A percentile compares a stretch with the other conserved stretches of the same genome.
Evolutionary conservation across 2,329 filamentous ascomycete genomes (phyloP).

Genomic region (Fusarium sp.): DNA sequence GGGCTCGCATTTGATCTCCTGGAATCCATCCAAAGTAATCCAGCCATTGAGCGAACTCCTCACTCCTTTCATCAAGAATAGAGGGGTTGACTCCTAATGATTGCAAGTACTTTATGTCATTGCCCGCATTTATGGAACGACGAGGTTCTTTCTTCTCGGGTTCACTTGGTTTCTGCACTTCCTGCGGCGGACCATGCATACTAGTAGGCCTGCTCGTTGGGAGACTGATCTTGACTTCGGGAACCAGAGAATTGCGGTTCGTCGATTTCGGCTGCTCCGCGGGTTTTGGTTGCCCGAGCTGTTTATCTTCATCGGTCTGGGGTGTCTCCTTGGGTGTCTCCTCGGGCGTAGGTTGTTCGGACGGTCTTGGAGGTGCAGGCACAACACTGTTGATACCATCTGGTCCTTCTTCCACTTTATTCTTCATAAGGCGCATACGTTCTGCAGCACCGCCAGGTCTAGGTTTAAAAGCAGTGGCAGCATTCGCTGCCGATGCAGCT

Average conservation of each 20-base stretch:
- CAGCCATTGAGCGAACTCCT: slow-evolving; percentile 84
- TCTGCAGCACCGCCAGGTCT: slow-evolving; percentile 88
- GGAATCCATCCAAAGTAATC: slow-evolving; percentile 90
- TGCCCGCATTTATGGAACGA: slow-evolving; percentile 74
- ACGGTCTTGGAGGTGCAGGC: slow-evolving; percentile 74
- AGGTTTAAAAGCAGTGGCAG: slow-evolving; percentile 78
- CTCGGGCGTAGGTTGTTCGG: slow-evolving; percentile 40
- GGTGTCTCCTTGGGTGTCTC: slow-evolving; percentile 20
- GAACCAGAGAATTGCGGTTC: slow-evolving; percentile 57
- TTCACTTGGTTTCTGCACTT: slow-evolving; percentile 51
- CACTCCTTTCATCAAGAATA: slow-evolving; percentile 79
- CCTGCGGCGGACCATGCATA: slow-evolving; percentile 55
- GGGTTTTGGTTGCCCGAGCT: slow-evolving; percentile 24
- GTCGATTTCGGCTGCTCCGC: slow-evolving; percentile 49
- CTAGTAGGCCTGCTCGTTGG: slow-evolving; percentile 58
- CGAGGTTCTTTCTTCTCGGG: slow-evolving; percentile 60
- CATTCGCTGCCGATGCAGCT: slow-evolving; percentile 68
- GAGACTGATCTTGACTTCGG: slow-evolving; percentile 70
- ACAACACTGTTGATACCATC: slow-evolving; percentile 93
- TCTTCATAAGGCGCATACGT: slow-evolving; percentile 73
- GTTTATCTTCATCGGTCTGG: slow-evolving; percentile 10
- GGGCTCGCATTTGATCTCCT: slow-evolving; percentile 78
- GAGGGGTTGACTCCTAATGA: slow-evolving; percentile 81
- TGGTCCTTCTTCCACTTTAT: slow-evolving; percentile 73
- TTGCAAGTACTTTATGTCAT: slow-evolving; percentile 82